Evolutionary conservation across 129 eudicot genomes (phyloP).

Genomic region (Tanacetum coccineum): DNA sequence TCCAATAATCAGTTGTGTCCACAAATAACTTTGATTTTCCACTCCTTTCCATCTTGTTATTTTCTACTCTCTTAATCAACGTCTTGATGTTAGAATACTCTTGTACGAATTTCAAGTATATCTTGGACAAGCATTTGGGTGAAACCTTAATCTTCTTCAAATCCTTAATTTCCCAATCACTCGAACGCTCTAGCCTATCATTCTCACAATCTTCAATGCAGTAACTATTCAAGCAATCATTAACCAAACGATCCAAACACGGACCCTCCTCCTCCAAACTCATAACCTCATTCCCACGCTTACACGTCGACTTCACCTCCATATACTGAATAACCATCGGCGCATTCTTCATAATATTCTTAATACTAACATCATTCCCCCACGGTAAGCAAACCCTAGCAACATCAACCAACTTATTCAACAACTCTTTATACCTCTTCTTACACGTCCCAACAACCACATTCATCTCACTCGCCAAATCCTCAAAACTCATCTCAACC

Average conservation of each 20-base stretch:
- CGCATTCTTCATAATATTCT: conserved; percentile 70
- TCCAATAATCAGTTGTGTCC: conserved; percentile 54
- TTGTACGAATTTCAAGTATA: conserved; percentile 41
- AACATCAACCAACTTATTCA: conserved; percentile 66
- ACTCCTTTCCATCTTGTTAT: conserved; percentile 5
- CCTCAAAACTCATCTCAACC: conserved; percentile 47
- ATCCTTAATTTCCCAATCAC: conserved; percentile 21
- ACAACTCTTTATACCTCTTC: conserved; percentile 64
- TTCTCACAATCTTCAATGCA: conserved; percentile 6
- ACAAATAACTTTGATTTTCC: conserved; percentile 17
- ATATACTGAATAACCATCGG: conserved; percentile 61
- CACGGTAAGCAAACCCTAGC: conserved; percentile 59
- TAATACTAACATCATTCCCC: conserved; percentile 71
- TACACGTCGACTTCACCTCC: conserved; percentile 64
- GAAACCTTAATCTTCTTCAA: conserved; percentile 43
- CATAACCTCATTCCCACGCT: conserved; percentile 19
- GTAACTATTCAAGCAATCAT: conserved; percentile 34
- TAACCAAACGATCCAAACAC: conserved; percentile 40
- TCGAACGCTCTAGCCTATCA: conserved; percentile 21
- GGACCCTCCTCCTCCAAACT: conserved; percentile 21
- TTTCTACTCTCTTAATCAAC: conserved; percentile 9
- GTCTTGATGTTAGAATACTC: conserved; percentile 33
- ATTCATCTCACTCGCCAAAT: conserved; percentile 53
- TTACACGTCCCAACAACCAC: conserved; percentile 52
- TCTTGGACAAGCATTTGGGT: conserved; percentile 40